phyloP scores from a whole-genome alignment of 352 stramenopile genomes.

The Thalassiosira hispida region DNA sequence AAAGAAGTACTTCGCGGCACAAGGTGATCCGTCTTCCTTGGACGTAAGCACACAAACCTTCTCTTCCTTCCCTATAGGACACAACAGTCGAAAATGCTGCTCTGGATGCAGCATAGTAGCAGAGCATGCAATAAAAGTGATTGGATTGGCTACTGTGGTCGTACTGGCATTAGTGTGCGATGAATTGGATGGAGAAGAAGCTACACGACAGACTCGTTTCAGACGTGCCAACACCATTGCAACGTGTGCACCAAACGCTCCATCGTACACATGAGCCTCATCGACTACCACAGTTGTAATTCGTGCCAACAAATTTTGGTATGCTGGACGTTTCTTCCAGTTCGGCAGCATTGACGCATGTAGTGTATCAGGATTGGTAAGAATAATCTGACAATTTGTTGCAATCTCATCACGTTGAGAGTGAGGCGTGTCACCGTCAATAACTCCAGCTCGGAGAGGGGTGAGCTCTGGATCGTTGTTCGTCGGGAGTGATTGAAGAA shows the following conservation, averaged over 20 bases:
- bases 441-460: constrained; percentile 67
- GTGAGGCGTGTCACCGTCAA: constrained; percentile 95
- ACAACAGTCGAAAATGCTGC: constrained; percentile 91
- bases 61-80: constrained; percentile 83
- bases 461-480: constrained; percentile 4
- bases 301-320: constrained; percentile 88
- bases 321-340: constrained; percentile 82
- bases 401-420: constrained; percentile 88
- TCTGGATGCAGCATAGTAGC: constrained; percentile 94
- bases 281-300: constrained; percentile 91
- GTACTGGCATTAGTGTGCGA: no score
- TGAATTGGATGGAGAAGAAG: constrained; percentile 37
- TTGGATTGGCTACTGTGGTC: background rate
- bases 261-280: constrained; percentile 95
- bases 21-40: constrained; percentile 89
- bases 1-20: constrained; percentile 92
- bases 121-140: constrained; percentile 92
- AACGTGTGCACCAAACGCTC: constrained; percentile 89
- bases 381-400: constrained; percentile 90
- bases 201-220: constrained; percentile 50
- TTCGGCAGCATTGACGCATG: constrained; percentile 95
- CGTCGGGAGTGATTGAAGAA: constrained; percentile 74
- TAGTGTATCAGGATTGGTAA: constrained; percentile 99
- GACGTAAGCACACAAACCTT: constrained; percentile 85
- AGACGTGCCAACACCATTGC: constrained; percentile 75